Conservation (phyloP, 2,329 filamentous ascomycete genomes). For the Cladophialophora chaetospira region DNA sequence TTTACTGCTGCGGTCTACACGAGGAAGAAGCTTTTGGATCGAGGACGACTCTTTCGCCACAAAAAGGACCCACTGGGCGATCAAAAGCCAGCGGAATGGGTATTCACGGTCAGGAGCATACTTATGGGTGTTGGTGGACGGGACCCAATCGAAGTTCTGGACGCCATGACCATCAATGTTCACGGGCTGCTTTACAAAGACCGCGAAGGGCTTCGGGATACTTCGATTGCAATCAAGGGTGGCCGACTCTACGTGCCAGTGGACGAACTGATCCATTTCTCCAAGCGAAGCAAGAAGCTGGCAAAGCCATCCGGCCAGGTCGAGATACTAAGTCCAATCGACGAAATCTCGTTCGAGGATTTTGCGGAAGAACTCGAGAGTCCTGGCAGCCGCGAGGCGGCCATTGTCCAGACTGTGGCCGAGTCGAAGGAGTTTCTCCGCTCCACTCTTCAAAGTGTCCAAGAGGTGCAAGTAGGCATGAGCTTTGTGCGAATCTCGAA, state of each 20-base stretch:
- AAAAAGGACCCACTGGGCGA: slow-evolving; percentile 64
- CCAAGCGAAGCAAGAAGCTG: slow-evolving; percentile 52
- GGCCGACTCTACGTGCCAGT: slow-evolving; percentile 87
- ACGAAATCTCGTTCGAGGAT: slow-evolving; percentile 68
- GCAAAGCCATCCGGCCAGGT: slow-evolving; percentile 46
- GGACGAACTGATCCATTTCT: slow-evolving; percentile 74
- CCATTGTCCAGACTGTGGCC: slow-evolving; percentile 78
- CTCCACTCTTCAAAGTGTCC: slow-evolving; percentile 87
- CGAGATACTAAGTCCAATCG: slow-evolving; percentile 37
- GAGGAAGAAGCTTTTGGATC: slow-evolving; percentile 84
- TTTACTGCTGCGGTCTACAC: slow-evolving; percentile 89
- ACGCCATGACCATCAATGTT: slow-evolving; percentile 83
- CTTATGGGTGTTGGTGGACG: slow-evolving; percentile 83
- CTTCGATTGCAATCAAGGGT: slow-evolving; percentile 85
- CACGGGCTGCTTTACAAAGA: slow-evolving; percentile 88
- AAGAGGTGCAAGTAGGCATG: slow-evolving; percentile 93
- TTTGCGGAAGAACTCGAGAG: slow-evolving; percentile 73
- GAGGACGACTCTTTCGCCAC: slow-evolving; percentile 84
- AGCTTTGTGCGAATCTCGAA: slow-evolving; percentile 88
- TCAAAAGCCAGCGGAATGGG: slow-evolving; percentile 88
- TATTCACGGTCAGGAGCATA: slow-evolving; percentile 79
- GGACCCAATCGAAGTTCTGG: slow-evolving; percentile 84
- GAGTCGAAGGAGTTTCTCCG: slow-evolving; percentile 91
- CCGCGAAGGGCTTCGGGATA: slow-evolving; percentile 83
- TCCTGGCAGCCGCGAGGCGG: slow-evolving; percentile 66